phyloP scores from a whole-genome alignment of 805 yeast genomes.

The Cyberlindnera americana region DNA sequence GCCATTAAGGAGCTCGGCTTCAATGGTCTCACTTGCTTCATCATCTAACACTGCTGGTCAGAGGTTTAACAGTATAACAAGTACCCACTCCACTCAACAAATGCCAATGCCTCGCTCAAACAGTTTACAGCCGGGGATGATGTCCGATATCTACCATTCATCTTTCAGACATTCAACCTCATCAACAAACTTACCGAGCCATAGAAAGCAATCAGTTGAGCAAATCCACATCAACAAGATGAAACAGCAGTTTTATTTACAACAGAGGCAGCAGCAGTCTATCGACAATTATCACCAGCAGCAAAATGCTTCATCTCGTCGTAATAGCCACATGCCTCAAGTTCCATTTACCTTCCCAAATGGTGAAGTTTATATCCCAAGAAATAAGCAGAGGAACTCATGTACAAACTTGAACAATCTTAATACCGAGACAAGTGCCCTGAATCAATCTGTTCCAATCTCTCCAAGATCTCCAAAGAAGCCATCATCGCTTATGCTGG shows the following conservation, averaged over 20 bases:
- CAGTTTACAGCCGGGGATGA: constrained; percentile 10
- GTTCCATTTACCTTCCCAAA: constrained; percentile 29
- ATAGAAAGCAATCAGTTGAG: constrained; percentile 11
- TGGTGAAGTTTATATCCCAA: constrained; percentile 29
- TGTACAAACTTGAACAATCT: constrained; percentile 13
- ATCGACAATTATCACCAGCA: background rate
- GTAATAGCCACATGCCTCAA: constrained; percentile 16
- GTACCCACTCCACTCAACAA: background rate
- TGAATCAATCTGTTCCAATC: background rate
- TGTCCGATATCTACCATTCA: constrained; percentile 2
- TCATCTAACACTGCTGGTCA: background rate
- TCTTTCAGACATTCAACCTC: constrained; percentile 11
- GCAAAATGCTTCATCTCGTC: constrained; percentile 11
- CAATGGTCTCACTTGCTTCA: constrained; percentile 4
- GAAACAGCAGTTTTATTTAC: constrained; percentile 11
- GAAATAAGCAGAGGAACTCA: constrained; percentile 25
- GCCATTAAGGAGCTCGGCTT: constrained; percentile 2
- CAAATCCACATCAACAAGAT: constrained; percentile 10
- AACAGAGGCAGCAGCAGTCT: constrained; percentile 5
- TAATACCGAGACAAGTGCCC: background rate
- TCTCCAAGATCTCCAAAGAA: constrained; percentile 5
- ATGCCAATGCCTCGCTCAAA: constrained; percentile 7
- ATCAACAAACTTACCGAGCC: constrained; percentile 4
- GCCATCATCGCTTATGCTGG: background rate
- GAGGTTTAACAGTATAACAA: background rate